Evolutionary conservation across 495 filamentous ascomycete genomes (phyloP), one percentile per base, ranked within the genome.

Genomic region (Talaromyces adpressus): DNA sequence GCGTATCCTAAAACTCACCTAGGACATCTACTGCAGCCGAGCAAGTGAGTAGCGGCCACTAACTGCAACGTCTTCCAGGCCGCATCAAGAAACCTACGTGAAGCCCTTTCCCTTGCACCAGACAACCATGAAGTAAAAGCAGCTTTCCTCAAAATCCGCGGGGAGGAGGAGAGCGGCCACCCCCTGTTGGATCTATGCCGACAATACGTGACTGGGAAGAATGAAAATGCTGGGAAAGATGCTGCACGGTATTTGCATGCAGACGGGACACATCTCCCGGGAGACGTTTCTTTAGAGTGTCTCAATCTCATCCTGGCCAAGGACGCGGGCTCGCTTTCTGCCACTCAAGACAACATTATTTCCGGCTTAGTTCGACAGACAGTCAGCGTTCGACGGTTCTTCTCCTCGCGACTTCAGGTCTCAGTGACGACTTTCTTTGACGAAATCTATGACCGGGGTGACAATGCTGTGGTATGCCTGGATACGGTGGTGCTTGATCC

Each of bases 21-120:
- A 22, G 14, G 4, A 6, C 4, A 14, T 27, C 52, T 56, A 14
- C 52, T 56, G 2, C 4, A 16, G 1, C 3, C 5, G 30, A 56
- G 23, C 5, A 56, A 56, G 23, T 56, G 12, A n/a, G 30, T 12
- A 6, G 29, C 65, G 34, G 25, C 53, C 16, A 12, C 59, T 60
- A 32, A 58, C 64, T 68, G 67, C 60, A 41, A 52, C 20, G 20
- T 60, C 22, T 60, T 59, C 59, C 66, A 87, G 85, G 82, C 81
- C 54, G 84, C 82, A 27, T 79, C 81, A 41, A 78, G 84, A 60
- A 82, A 81, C 58, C 76, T 89, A 51, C 80, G 84, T 72, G 84
- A 89, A 76, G 87, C 87, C 23, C 77, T 82, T 61, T 80, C 80
- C n/a, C 75, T 89, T 54, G 82, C 83, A 16, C 83, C 85, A 23